Evolutionary conservation across 2,329 filamentous ascomycete species (phyloP).

Genomic region (Microcyclosporella mali): DNA sequence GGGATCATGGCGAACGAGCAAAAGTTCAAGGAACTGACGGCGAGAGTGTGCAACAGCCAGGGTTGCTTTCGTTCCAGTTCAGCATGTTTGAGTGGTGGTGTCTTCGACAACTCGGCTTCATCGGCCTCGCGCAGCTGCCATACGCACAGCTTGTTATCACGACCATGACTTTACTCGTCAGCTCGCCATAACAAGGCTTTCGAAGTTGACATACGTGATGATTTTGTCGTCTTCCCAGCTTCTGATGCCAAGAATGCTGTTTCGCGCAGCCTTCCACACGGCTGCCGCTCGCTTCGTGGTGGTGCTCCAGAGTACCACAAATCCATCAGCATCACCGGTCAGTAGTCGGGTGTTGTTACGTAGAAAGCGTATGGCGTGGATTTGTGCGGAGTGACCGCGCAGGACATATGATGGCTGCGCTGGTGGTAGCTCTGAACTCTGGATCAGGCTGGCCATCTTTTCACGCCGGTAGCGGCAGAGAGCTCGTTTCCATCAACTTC

Average conservation of each 20-base stretch:
- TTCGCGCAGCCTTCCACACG: constrained; percentile 80
- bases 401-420: constrained; percentile 64
- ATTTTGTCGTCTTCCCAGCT: constrained; percentile 67
- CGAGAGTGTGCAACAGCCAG: constrained; percentile 76
- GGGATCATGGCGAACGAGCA: constrained; percentile 68
- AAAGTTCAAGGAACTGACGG: constrained; percentile 93
- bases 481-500: too few relatives aligned
- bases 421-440: constrained; percentile 34
- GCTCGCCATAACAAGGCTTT: constrained; percentile 3
- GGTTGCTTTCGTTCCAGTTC: constrained; percentile 54
- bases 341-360: constrained; percentile 67
- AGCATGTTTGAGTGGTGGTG: constrained; percentile 55
- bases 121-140: constrained; percentile 65
- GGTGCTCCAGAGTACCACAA: constrained; percentile 78
- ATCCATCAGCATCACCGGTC: constrained; percentile 86
- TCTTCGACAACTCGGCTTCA: constrained; percentile 59
- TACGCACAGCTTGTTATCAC: constrained; percentile 78
- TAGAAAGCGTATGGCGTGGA: constrained; percentile 71
- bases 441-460: constrained; percentile 3
- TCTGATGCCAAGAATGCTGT: constrained; percentile 66
- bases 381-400: constrained; percentile 74
- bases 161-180: constrained; percentile 62
- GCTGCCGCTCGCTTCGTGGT: constrained; percentile 71
- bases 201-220: constrained; percentile 59
- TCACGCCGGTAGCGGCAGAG: constrained; percentile 3